Evolutionary conservation across 257 asterid species (phyloP), one percentile per base, ranked within the genome.

Genomic region (Nemophila menziesii): DNA sequence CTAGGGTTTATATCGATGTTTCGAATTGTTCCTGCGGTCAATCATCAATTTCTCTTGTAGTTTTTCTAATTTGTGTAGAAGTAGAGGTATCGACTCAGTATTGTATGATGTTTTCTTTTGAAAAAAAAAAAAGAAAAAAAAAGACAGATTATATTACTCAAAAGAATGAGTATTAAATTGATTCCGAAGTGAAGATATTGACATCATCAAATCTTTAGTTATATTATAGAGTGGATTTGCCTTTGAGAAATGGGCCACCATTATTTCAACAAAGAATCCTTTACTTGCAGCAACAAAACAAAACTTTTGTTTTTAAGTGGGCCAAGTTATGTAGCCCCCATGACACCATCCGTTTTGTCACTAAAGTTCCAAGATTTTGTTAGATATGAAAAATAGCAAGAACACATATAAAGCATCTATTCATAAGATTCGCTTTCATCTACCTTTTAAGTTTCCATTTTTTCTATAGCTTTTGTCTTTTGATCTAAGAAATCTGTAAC

Each of bases 231-330:
- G 48, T 64, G 76, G 81, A 73, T 76, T 57, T 65, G 73, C 56
- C 77, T 77, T 82, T 74, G 81, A 66, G 58, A 49, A 54, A 42
- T 56, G 36, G 74, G 60, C 89, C 87, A 69, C 67, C 39, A 57
- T 60, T 29, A 44, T 58, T 63, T 57, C 67, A 62, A 67, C 71
- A 75, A 72, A 72, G 68, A 43, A 33, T 42, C 65, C 11, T 23
- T 14, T 52, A 16, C 48, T 49, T 27, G 34, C 41, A 46, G 20
- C 44, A 55, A 58, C 23, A 43, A 55, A 49, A 44, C 52, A 55
- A 55, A 45, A 29, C 27, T 37, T 60, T 68, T 66, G 78, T 62
- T 69, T 56, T 59, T 43, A 42, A 46, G 69, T 52, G 68, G 55
- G 51, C 54, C 59, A 11, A n/a, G 43, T 53, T 72, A 33, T 21